These are phyloP conservation scores for Dactylonectria estremocensis DNA, from an alignment of 2,329 filamentous ascomycete species.

Conservation along the genomic window DNA sequence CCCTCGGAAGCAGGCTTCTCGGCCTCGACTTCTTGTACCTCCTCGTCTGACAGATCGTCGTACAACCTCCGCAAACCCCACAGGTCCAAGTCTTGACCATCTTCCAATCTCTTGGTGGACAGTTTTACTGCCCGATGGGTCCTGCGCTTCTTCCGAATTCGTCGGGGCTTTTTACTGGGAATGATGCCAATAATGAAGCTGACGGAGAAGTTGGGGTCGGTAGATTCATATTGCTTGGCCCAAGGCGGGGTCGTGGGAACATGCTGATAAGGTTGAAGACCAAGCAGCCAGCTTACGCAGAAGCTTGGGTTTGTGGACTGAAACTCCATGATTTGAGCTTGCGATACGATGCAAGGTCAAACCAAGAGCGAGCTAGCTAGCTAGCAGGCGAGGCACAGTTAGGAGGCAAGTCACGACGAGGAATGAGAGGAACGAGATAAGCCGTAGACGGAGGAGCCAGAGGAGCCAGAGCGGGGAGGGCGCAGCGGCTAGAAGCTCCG, in stretches of 20 bases:
- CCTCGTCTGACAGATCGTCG: slow-evolving; percentile 42
- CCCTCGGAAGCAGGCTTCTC: slow-evolving; percentile 25
- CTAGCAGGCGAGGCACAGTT: slow-evolving; percentile 15
- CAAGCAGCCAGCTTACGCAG: slow-evolving; percentile 50
- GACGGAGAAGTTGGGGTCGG: slow-evolving; percentile 49
- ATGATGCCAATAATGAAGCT: slow-evolving; percentile 49
- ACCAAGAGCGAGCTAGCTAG: slow-evolving; percentile 33
- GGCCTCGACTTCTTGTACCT: slow-evolving; percentile 36
- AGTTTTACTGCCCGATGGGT: slow-evolving; percentile 35
- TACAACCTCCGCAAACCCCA: slow-evolving; percentile 45
- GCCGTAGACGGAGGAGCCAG: slow-evolving; percentile 6
- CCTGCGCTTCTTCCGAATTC: slow-evolving; percentile 41
- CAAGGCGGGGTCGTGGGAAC: slow-evolving; percentile 45
- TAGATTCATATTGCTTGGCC: slow-evolving; percentile 45
- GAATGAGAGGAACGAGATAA: slow-evolving; percentile 7
- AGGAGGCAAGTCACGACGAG: background rate
- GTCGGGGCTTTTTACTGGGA: slow-evolving; percentile 42
- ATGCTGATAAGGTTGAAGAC: slow-evolving; percentile 43
- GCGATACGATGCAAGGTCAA: slow-evolving; percentile 35
- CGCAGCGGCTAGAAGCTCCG: slow-evolving; percentile 8
- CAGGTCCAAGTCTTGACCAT: slow-evolving; percentile 35
- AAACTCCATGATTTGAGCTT: slow-evolving; percentile 47
- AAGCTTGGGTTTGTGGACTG: slow-evolving; percentile 47
- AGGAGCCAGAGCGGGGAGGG: slow-evolving; percentile 13
- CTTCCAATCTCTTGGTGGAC: slow-evolving; percentile 9